These are phyloP conservation scores for Aspergillus sclerotialis DNA, from an alignment of 2,329 filamentous ascomycete species.

Conservation along the genomic window DNA sequence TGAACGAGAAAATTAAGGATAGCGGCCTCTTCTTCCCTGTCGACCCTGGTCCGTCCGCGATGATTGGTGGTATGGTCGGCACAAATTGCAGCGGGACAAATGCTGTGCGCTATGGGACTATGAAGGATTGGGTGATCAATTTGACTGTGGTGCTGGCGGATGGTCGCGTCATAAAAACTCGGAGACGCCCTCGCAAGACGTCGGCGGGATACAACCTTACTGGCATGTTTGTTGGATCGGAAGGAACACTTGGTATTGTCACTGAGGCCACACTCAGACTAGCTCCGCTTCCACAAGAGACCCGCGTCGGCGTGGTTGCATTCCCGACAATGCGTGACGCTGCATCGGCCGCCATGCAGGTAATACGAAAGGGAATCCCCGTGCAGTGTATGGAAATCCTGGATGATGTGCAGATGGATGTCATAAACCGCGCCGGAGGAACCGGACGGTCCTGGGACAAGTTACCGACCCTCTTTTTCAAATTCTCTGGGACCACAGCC, in stretches of 20 bases:
- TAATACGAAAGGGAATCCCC: slow-evolving; percentile 59
- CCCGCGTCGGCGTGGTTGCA: slow-evolving; percentile 58
- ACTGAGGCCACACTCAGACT: slow-evolving; percentile 65
- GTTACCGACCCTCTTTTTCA: slow-evolving; percentile 38
- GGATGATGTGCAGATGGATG: slow-evolving; percentile 57
- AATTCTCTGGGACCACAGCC: slow-evolving; percentile 67
- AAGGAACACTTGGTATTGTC: slow-evolving; percentile 64
- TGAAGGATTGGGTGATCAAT: slow-evolving; percentile 70
- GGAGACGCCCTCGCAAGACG: slow-evolving; percentile 59
- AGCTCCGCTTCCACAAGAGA: slow-evolving; percentile 56
- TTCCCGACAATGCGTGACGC: slow-evolving; percentile 55
- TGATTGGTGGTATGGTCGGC: slow-evolving; percentile 56
- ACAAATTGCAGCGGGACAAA: slow-evolving; percentile 62
- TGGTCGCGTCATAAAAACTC: slow-evolving; percentile 61
- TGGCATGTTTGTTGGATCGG: slow-evolving; percentile 61
- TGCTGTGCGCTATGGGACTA: slow-evolving; percentile 61
- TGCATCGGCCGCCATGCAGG: slow-evolving; percentile 55
- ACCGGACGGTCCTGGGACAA: slow-evolving; percentile 44
- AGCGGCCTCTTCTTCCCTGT: slow-evolving; percentile 84
- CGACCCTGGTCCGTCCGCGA: slow-evolving; percentile 66
- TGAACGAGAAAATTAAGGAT: slow-evolving; percentile 68
- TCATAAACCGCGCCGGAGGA: slow-evolving; percentile 59
- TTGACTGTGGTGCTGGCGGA: slow-evolving; percentile 65
- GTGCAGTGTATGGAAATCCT: slow-evolving; percentile 61
- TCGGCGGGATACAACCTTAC: slow-evolving; percentile 68